A percentile compares a stretch with the other conserved stretches of the same genome.
Conservation (phyloP, 208 protist species). For the Polymyxa betae region DNA sequence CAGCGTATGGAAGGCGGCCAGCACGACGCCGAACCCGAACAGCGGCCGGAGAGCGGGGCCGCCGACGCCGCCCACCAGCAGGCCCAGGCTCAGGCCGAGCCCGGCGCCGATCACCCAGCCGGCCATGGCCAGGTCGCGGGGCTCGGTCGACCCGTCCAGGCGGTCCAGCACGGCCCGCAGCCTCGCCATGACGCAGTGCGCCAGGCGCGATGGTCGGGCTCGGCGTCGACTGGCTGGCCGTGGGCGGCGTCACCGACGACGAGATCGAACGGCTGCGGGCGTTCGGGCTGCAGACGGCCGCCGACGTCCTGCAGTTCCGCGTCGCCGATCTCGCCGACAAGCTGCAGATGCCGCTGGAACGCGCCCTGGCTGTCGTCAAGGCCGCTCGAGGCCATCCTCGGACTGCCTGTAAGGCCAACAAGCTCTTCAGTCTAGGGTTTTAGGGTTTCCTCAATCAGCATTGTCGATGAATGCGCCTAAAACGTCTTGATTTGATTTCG, state of each 20-base stretch:
- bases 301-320: not conserved
- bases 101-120: not conserved
- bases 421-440: too few species aligned
- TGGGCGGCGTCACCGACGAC: not conserved
- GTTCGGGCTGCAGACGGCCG: not conserved
- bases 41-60: not conserved
- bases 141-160: not conserved
- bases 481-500: too few species aligned
- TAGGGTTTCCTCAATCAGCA: too few species aligned
- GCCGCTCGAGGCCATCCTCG: not conserved
- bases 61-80: not conserved
- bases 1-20: not conserved
- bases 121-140: not conserved
- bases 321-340: not conserved
- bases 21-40: not conserved
- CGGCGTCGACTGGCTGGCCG: not conserved
- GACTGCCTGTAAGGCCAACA: not conserved
- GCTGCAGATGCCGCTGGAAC: not conserved
- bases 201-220: slow-evolving; percentile 17
- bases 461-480: too few species aligned
- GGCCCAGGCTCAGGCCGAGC: not conserved
- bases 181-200: too few species aligned
- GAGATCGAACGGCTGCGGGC: not conserved
- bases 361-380: not conserved
- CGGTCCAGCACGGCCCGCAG: too few species aligned